Base-by-base conservation (phyloP, 225 moss, liverwort and hornwort species). In the Polytrichum commune region DNA sequence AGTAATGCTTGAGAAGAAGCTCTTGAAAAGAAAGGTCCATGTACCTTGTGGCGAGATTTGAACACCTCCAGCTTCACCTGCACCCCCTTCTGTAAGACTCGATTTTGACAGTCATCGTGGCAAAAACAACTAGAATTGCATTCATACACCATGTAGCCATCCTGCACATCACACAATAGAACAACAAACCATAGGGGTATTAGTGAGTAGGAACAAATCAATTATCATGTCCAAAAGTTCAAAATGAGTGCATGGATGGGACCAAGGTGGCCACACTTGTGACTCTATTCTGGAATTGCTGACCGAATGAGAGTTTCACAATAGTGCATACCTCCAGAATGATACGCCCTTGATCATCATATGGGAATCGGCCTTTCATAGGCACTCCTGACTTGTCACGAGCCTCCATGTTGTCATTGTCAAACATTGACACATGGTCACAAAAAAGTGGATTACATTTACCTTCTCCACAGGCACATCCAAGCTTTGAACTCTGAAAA, bases 51-150 rank as follows among this genome's bases (percentile, higher is more conserved):
- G 2, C 77, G 77, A 4, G 90, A 89, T 70, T 80, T 89, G 76
- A 92, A 95, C 22, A 92, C 92, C 81, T 95, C 86, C 18, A 95
- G 86, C 84, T 86, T 92, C 65, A 95, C 86, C 6, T 74, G 83
- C 54, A 95, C 92, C 33, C 90, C 92, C 71, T 83, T 92, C 26
- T 92, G 90, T 70, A 92, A 75, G 69, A 91, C 81, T 55, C 92
- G 86, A 25, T 92, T 92, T 54, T 84, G 81, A 68, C 90, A 95
- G 4, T 80, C 68, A 46, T 80, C 63, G n/a, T 69, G 54, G 75
- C 92, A 95, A 18, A 54, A 68, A 73, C 90, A 95, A 72, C 84
- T 89, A n/a, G 89, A 92, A 75, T 92, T 92, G 84, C 92, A 95
- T 70, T 95, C 90, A 64, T 95, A 95, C 1, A 91, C 95, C 74